These are phyloP conservation scores for Colletotrichum horii DNA, from an alignment of 2,329 filamentous ascomycete genomes.

Conservation along the genomic window DNA sequence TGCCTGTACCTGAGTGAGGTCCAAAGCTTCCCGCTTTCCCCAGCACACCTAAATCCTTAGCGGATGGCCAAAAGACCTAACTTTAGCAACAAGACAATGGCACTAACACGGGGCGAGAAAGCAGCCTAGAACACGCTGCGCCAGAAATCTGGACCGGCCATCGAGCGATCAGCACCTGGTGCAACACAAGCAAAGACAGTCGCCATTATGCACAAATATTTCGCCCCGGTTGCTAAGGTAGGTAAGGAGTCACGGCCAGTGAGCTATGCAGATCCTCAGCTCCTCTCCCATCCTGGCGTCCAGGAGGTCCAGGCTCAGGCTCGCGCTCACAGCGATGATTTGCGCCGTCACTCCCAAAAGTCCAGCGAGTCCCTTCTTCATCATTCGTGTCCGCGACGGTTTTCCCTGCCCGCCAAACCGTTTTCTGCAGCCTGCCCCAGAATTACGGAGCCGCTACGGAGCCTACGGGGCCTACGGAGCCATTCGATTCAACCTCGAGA, in stretches of 20 bases:
- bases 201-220: background rate
- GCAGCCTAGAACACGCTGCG: conserved; percentile 11
- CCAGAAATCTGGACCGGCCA: conserved; percentile 2
- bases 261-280: background rate
- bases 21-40: background rate
- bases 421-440: background rate
- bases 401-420: background rate
- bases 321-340: background rate
- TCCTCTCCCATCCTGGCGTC: background rate
- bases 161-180: conserved; percentile 6
- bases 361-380: background rate
- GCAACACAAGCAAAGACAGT: background rate
- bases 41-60: background rate
- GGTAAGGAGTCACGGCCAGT: background rate
- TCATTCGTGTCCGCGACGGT: background rate
- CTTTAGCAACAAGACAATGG: conserved; percentile 18
- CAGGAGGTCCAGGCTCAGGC: background rate
- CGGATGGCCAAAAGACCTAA: conserved; percentile 10
- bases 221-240: background rate
- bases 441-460: conserved; percentile 7
- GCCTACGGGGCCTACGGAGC: background rate
- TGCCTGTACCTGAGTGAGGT: background rate
- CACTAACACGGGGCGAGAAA: background rate
- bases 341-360: background rate
- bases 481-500: background rate